Conservation (phyloP, 805 yeast species). For the Huiozyma naganishii region DNA sequence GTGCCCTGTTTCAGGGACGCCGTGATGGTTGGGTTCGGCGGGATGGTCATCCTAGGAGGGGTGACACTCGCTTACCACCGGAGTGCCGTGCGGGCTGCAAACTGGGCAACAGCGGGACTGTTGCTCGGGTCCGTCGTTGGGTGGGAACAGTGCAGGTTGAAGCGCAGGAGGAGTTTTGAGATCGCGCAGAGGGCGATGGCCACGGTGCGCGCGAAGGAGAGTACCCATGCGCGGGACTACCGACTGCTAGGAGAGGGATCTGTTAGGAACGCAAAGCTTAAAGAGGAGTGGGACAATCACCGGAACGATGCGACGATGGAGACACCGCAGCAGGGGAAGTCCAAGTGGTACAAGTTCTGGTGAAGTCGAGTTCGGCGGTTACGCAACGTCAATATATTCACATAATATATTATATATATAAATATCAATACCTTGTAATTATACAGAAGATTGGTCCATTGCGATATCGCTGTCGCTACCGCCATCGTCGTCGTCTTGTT, state of each 20-base stretch:
- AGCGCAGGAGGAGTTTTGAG: slow-evolving; percentile 53
- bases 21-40: slow-evolving; percentile 56
- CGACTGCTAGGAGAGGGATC: neutral
- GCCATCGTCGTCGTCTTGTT: neutral
- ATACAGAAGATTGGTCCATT: no score
- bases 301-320: slow-evolving; percentile 3
- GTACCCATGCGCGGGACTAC: slow-evolving; percentile 7
- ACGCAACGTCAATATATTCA: neutral
- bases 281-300: slow-evolving; percentile 7
- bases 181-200: slow-evolving; percentile 62
- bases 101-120: slow-evolving; percentile 80
- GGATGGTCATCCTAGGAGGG: slow-evolving; percentile 55
- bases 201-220: slow-evolving; percentile 20
- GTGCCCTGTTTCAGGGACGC: slow-evolving; percentile 80
- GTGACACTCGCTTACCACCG: slow-evolving; percentile 60
- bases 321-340: neutral
- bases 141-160: slow-evolving; percentile 86
- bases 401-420: slow-evolving; percentile 1
- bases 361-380: slow-evolving; percentile 1
- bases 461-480: neutral
- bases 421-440: neutral
- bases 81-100: slow-evolving; percentile 48
- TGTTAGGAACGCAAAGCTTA: slow-evolving; percentile 15
- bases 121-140: slow-evolving; percentile 70
- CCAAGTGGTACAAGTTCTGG: slow-evolving; percentile 27